These are phyloP conservation scores for Colletotrichum sp. DNA, from an alignment of 2,329 filamentous ascomycete genomes.

Conservation along the genomic window DNA sequence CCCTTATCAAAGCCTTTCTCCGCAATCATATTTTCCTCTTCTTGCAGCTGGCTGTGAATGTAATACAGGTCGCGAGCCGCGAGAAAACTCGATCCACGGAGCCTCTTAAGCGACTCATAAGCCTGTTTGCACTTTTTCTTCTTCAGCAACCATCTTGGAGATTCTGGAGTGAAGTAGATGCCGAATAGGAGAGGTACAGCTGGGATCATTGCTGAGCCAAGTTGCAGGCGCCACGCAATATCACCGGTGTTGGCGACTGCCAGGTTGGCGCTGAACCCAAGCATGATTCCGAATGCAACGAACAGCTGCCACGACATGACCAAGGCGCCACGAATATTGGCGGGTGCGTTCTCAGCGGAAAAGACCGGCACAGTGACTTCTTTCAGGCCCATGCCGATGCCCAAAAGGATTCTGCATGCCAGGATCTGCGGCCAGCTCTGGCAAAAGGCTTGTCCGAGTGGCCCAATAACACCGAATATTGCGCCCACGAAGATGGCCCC, in stretches of 20 bases:
- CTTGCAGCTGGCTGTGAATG: constrained; percentile 47
- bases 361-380: constrained; percentile 57
- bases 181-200: constrained; percentile 56
- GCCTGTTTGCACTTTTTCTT: constrained; percentile 60
- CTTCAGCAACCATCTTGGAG: constrained; percentile 70
- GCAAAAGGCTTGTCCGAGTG: constrained; percentile 63
- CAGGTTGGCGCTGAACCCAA: constrained; percentile 64
- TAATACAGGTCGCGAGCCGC: constrained; percentile 69
- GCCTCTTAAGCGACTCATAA: constrained; percentile 57
- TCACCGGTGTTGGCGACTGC: constrained; percentile 53
- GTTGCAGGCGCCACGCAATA: constrained; percentile 63
- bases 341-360: constrained; percentile 57
- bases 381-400: constrained; percentile 65
- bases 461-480: constrained; percentile 65
- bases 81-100: constrained; percentile 64
- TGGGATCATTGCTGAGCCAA: constrained; percentile 68
- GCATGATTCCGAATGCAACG: constrained; percentile 59
- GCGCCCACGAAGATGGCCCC: constrained; percentile 69
- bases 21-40: constrained; percentile 25
- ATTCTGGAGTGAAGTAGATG: constrained; percentile 69
- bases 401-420: constrained; percentile 52
- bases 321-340: constrained; percentile 58
- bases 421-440: constrained; percentile 66
- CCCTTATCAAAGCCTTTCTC: constrained; percentile 27
- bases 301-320: constrained; percentile 79